phyloP scores from a whole-genome alignment of 2,329 filamentous ascomycete species.

The Tolypocladium guangdongense region DNA sequence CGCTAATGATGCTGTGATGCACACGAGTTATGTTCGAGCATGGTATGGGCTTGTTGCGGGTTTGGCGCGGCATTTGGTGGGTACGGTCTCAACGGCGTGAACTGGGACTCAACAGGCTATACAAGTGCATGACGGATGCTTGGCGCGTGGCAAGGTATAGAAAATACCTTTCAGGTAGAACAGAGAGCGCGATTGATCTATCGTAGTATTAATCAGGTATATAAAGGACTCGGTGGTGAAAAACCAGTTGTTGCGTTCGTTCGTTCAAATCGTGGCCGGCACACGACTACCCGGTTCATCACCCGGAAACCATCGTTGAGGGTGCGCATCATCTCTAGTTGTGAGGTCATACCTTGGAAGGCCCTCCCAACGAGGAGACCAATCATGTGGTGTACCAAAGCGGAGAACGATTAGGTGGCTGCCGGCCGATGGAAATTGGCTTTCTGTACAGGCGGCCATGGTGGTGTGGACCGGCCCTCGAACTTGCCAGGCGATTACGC shows the following conservation, averaged over 20 bases:
- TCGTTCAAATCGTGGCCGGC: background rate
- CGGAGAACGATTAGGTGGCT: no score
- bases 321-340: no score
- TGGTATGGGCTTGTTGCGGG: background rate
- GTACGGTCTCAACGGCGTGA: background rate
- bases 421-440: no score
- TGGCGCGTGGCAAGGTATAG: background rate
- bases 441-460: no score
- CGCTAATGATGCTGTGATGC: slow-evolving; percentile 2
- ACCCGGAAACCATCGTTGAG: no score
- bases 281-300: no score
- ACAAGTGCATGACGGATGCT: background rate
- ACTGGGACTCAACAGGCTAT: background rate
- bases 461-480: no score
- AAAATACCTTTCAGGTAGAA: background rate
- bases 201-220: background rate
- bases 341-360: slow-evolving; percentile 1
- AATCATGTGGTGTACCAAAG: slow-evolving; percentile 2
- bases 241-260: background rate
- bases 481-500: no score
- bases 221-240: background rate
- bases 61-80: background rate
- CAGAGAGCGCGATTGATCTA: background rate
- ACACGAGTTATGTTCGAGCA: background rate
- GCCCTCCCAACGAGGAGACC: slow-evolving; percentile 4